Percentiles rank a stretch among this genome's conserved stretches.
phyloP scores from a whole-genome alignment of 2,329 filamentous ascomycete genomes.

The Ophiostoma tasmaniense region DNA sequence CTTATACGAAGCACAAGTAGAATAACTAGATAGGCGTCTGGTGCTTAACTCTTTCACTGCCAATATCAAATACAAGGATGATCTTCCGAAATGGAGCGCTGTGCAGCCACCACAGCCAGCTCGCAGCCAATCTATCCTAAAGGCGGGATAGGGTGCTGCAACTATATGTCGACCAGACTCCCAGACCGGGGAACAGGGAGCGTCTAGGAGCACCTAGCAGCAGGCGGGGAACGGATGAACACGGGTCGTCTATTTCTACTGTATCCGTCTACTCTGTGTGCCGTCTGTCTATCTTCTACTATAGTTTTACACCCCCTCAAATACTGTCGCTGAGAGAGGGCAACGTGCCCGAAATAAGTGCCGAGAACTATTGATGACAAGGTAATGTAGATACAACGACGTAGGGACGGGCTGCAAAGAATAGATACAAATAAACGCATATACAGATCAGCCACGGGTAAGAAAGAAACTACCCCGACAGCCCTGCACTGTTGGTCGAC shows the following conservation, averaged over 20 bases:
- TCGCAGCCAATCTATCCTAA: background rate
- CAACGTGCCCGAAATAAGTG: background rate
- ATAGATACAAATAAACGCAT: background rate
- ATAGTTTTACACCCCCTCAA: no score
- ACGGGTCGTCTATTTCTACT: background rate
- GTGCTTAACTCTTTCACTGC: background rate
- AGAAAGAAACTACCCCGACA: background rate
- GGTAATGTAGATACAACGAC: background rate
- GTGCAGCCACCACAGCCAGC: background rate
- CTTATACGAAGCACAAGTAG: background rate
- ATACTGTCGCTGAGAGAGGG: background rate
- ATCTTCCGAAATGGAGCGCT: background rate
- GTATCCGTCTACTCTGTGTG: background rate
- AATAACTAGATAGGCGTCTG: background rate
- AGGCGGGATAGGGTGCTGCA: background rate
- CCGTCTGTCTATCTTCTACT: no score
- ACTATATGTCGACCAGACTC: background rate
- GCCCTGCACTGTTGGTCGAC: background rate
- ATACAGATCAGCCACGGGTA: background rate
- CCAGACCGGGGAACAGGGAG: constrained; percentile 1
- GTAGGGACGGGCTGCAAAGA: no score
- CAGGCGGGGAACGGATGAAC: background rate
- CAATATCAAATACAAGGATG: background rate
- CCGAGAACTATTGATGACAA: background rate
- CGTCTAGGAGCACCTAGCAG: background rate